Base-by-base conservation (phyloP, 192 early-diverging fungal genomes). In the Nowakowskiella sp. region DNA sequence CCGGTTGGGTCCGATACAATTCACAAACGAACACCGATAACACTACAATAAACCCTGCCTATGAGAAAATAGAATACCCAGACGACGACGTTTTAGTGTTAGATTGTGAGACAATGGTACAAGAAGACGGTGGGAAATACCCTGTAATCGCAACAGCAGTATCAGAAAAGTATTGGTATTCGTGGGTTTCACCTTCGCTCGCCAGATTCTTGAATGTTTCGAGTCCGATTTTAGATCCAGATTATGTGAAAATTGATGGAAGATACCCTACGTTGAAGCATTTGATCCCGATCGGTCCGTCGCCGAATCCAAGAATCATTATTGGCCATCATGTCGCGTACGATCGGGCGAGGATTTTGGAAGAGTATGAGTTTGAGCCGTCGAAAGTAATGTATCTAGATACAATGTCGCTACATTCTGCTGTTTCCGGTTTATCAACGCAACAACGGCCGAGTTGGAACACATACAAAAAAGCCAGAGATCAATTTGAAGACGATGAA, bases 261-360 rank as follows among this genome's bases (percentile, higher is more conserved):
- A 22, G 59, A 44, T 29, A 42, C 21, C 52, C 46, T 36, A 24
- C 55, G 44, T 23, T 19, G 44, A 36, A 2, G 36, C 58, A 71
- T 47, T 61, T 94, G 46, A 82, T 94, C 23, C 83, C 86, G 7
- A 58, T 92, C 16, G 84, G 80, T 16, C 32, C 53, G 6, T 61
- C 61, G 2, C 47, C 59, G 4, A 42, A 29, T 28, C 58, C 67
- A 29, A 67, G 84, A 0, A 42, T 92, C 1, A 58, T 92, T 5
- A 73, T 98, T 19, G 95, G 95, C 0, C 95, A 98, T 67, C 89
- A 94, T 49, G 84, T 96, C 4, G 85, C 88, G 2, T 98, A 83
- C 56, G 95, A 98, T 65, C 80, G 92, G 3, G 87, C 89, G 8
- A 73, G 90, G 4, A 76, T 96, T 23, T 68, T 76, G 44, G 92